A percentile compares a stretch with the other conserved stretches of the same genome.
Evolutionary conservation across 495 filamentous ascomycete species (phyloP).

Genomic region (Xylaria bambusicola): DNA sequence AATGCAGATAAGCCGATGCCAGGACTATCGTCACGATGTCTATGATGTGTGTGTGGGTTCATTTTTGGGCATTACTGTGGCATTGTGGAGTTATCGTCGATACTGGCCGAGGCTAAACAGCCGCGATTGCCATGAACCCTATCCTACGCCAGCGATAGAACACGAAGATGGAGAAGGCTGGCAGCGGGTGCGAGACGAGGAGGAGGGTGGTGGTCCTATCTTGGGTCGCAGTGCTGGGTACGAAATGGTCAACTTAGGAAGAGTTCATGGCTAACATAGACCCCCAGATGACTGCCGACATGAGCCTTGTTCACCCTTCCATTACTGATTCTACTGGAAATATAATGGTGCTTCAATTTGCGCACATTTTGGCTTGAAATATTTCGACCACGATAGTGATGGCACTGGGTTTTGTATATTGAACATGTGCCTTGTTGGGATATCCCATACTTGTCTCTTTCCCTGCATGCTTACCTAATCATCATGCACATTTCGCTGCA

Average conservation of each 20-base stretch:
- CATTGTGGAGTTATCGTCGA: slow-evolving; percentile 80
- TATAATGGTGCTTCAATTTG: background rate
- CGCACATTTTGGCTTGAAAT: too few relatives aligned
- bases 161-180: slow-evolving; percentile 28
- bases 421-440: too few relatives aligned
- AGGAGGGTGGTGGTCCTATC: slow-evolving; percentile 31
- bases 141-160: slow-evolving; percentile 37
- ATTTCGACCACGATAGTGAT: too few relatives aligned
- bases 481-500: too few relatives aligned
- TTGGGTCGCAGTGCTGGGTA: slow-evolving; percentile 30
- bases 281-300: slow-evolving; percentile 25
- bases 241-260: slow-evolving; percentile 27
- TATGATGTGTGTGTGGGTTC: slow-evolving; percentile 84
- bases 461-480: too few relatives aligned
- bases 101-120: slow-evolving; percentile 57
- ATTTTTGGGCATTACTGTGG: slow-evolving; percentile 69
- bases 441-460: too few relatives aligned
- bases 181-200: slow-evolving; percentile 36
- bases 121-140: slow-evolving; percentile 52
- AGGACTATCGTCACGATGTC: slow-evolving; percentile 95
- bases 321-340: background rate
- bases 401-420: too few relatives aligned
- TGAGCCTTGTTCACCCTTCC: background rate
- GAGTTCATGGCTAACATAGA: slow-evolving; percentile 25
- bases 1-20: slow-evolving; percentile 68